These are phyloP conservation scores for Plasmopara muralis DNA, from an alignment of 352 stramenopile species.

Conservation along the genomic window DNA sequence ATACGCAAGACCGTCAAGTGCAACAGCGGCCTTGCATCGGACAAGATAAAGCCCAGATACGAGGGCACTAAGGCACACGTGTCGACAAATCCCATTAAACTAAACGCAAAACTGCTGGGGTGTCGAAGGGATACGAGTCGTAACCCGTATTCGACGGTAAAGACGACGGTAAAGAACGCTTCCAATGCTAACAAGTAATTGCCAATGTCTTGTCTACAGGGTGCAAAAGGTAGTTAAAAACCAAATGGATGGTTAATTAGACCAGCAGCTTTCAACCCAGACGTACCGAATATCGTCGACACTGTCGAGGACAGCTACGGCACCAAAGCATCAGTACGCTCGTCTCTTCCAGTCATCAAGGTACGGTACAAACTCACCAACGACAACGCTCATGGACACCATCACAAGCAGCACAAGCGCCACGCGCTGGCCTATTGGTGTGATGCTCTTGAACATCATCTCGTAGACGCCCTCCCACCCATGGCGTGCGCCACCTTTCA, in stretches of 20 bases:
- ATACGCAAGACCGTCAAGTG: conserved; percentile 67
- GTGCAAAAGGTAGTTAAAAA: not conserved
- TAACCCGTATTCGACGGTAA: conserved; percentile 74
- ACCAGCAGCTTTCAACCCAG: conserved; percentile 3
- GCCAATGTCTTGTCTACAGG: conserved; percentile 52
- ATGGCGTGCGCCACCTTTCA: conserved; percentile 46
- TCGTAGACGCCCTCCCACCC: conserved; percentile 57
- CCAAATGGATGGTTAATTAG: not conserved
- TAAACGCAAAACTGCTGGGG: conserved; percentile 57
- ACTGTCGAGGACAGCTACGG: conserved; percentile 57
- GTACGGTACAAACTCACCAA: conserved; percentile 33
- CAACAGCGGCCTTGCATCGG: conserved; percentile 44
- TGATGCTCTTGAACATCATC: conserved; percentile 62
- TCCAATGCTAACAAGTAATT: conserved; percentile 67
- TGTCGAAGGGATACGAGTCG: conserved; percentile 59
- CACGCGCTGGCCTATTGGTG: conserved; percentile 43
- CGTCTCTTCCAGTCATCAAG: not conserved
- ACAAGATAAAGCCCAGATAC: conserved; percentile 58
- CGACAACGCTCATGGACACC: conserved; percentile 60
- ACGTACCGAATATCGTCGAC: conserved; percentile 51
- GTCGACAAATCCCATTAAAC: conserved; percentile 69
- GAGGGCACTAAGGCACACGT: conserved; percentile 73
- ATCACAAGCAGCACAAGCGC: conserved; percentile 60
- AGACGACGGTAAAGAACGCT: conserved; percentile 79
- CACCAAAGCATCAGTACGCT: conserved; percentile 3